Conservation (phyloP, 108 stramenopile genomes). For the Craspedostauros australis region DNA sequence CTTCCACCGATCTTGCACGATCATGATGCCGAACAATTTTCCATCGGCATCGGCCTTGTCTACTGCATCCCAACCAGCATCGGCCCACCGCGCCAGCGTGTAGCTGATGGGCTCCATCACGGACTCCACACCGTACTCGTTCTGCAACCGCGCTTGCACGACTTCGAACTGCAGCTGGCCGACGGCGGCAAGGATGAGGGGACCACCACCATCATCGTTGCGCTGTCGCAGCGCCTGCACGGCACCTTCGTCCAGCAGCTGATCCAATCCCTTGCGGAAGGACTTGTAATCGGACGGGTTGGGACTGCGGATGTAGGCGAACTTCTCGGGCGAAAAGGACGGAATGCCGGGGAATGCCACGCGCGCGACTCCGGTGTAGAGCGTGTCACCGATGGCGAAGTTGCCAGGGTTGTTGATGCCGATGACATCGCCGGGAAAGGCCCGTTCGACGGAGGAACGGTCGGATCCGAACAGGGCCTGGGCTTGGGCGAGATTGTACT, state of each 20-base stretch:
- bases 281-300: conserved; percentile 90
- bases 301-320: conserved; percentile 86
- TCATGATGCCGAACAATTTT: conserved; percentile 87
- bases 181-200: conserved; percentile 90
- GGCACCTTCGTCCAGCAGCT: conserved; percentile 92
- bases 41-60: conserved; percentile 88
- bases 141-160: conserved; percentile 82
- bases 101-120: conserved; percentile 85
- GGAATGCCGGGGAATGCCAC: conserved; percentile 92
- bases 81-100: conserved; percentile 89
- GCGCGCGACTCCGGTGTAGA: conserved; percentile 63
- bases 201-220: conserved; percentile 89
- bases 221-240: conserved; percentile 90
- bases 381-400: conserved; percentile 85
- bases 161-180: conserved; percentile 96
- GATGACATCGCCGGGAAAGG: conserved; percentile 95
- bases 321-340: conserved; percentile 90
- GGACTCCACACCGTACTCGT: conserved; percentile 87
- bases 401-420: conserved; percentile 95
- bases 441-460: conserved; percentile 79
- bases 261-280: conserved; percentile 87
- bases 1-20: conserved; percentile 85
- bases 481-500: conserved; percentile 91
- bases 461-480: conserved; percentile 90
- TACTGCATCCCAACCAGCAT: conserved; percentile 90